Evolutionary conservation across 495 filamentous ascomycete species (phyloP), one percentile per base, ranked within the genome.

Genomic region (Lepraria neglecta): DNA sequence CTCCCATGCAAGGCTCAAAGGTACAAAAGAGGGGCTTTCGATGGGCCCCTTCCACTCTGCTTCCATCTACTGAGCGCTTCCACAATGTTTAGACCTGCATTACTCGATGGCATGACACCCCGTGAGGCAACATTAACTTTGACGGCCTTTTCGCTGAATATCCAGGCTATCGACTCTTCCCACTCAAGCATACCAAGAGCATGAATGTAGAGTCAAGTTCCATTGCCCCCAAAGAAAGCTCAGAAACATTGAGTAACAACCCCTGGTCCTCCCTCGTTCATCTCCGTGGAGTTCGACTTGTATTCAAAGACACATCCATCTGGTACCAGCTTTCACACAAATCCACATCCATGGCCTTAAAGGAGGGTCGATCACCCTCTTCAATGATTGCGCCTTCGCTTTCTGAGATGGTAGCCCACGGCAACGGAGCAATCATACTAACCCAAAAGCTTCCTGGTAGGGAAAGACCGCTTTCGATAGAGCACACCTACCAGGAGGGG

Each of bases 1-100:
- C 42, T 64, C 38, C 61, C 61, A 17, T 30, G 21, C 27, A 56
- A 35, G 61, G 61, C 3, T 27, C 56, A 24, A 64, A 50, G 19
- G 31, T 64, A 19, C n/a, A 28, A 6, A 6, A 43, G 6, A 35
- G n/a, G n/a, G 61, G 61, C 35, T 64, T 38, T 35, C 31, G 47
- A 17, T 64, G 56, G 61, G 61, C 61, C 24, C 61, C 61, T 2
- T 35, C 55, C 31, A 59, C 61, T 28, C 61, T 64, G 19, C 38
- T 64, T 5, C 56, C 42, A n/a, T 44, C 56, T 30, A 14, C 24
- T 17, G 42, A 58, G 12, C 24, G 3, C 2, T 21, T 46, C 28
- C 9, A 58, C 28, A 11, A 0, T 3, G 24, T 35, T 6, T 6
- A 31, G 1, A 14, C 4, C 31, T 38, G 42, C 19, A 7, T 21